Base-by-base conservation (phyloP, 2,329 filamentous ascomycete species). In the Chaetomium globosum region DNA sequence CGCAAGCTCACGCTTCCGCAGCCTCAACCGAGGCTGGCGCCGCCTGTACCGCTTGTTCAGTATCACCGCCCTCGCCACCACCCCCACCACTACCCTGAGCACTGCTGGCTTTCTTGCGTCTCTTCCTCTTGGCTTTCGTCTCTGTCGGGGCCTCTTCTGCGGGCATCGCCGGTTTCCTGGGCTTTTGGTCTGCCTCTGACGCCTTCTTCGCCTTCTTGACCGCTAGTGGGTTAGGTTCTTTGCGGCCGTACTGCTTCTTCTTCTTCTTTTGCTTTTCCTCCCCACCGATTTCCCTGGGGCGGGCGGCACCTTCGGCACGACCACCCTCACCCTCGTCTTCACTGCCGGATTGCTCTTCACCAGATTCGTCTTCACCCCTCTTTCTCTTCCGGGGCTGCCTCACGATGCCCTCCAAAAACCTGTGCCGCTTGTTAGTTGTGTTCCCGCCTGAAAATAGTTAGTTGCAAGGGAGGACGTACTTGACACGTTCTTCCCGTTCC, bases 401-500 rank as follows among this genome's bases (percentile, higher is more conserved):
- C 74, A 72, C 74, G 77, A 74, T 74, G 71, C 74, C 76, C 77
- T 66, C 68, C 58, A 69, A 59, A 57, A 72, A 72, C 36, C 70
- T 72, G 56, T 31, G 13, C 4, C 12, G 12, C 30, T 13, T 51
- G 55, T 71, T 28, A 69, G 61, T 60, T 9, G 6, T 49, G 16
- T 28, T 6, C 16, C 26, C n/a, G 13, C 12, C 19, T 31, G n/a
- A 23, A 28, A 53, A 46, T 21, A 23, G 28, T 3, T 19, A n/a
- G 28, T 5, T 10, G 1, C 5, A 58, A 4, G 8, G 8, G 52
- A 49, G 5, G 36, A 64, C 69, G 56, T 64, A 91, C 78, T 96
- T 96, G 64, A 82, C 83, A 71, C 83, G 85, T 80, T 95, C 92
- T 68, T 91, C 89, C 65, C 81, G 81, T 59, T 88, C 84, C 67